Evolutionary conservation across 2,329 filamentous ascomycete genomes (phyloP).

Genomic region (Lasiodiplodia sp.): DNA sequence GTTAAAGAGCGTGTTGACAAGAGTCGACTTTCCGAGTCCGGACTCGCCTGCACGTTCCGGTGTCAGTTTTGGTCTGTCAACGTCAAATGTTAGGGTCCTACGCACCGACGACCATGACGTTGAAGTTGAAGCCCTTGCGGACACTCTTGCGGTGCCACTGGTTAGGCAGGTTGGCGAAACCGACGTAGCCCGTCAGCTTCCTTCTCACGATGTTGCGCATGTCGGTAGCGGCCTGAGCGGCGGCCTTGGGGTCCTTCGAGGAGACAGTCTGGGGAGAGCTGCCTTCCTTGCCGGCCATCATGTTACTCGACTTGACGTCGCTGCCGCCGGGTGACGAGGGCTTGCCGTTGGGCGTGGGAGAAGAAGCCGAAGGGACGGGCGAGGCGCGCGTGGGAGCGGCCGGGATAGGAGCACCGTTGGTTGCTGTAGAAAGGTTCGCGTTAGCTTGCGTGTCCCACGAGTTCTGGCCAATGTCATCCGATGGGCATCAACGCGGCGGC

Average conservation of each 20-base stretch:
- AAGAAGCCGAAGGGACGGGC: slow-evolving; percentile 50
- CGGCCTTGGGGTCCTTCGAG: slow-evolving; percentile 69
- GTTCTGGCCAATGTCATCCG: slow-evolving; percentile 3
- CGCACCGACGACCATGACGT: slow-evolving; percentile 99
- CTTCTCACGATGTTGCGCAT: slow-evolving; percentile 96
- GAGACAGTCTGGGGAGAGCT: slow-evolving; percentile 65
- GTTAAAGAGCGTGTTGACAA: slow-evolving; percentile 99
- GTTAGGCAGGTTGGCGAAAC: slow-evolving; percentile 98
- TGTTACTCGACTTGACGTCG: slow-evolving; percentile 65
- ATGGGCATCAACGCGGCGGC: slow-evolving; percentile 19
- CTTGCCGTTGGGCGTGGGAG: slow-evolving; percentile 58
- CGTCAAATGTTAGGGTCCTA: slow-evolving; percentile 6
- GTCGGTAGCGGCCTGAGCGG: slow-evolving; percentile 57
- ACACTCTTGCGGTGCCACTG: slow-evolving; percentile 99
- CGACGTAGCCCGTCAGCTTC: slow-evolving; percentile 98
- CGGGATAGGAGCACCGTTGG: slow-evolving; percentile 54
- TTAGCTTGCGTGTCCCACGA: slow-evolving; percentile 27
- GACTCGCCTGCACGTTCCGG: slow-evolving; percentile 78
- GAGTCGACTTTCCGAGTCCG: slow-evolving; percentile 96
- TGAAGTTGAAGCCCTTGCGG: slow-evolving; percentile 99
- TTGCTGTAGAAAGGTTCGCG: slow-evolving; percentile 44
- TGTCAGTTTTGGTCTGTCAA: slow-evolving; percentile 4
- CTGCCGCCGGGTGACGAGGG: slow-evolving; percentile 54
- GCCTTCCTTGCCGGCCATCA: slow-evolving; percentile 57
- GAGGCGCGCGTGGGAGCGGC: slow-evolving; percentile 52